These are phyloP conservation scores for Tricholoma sp. DNA, from an alignment of 768 basidiomycete genomes.

Conservation along the genomic window DNA sequence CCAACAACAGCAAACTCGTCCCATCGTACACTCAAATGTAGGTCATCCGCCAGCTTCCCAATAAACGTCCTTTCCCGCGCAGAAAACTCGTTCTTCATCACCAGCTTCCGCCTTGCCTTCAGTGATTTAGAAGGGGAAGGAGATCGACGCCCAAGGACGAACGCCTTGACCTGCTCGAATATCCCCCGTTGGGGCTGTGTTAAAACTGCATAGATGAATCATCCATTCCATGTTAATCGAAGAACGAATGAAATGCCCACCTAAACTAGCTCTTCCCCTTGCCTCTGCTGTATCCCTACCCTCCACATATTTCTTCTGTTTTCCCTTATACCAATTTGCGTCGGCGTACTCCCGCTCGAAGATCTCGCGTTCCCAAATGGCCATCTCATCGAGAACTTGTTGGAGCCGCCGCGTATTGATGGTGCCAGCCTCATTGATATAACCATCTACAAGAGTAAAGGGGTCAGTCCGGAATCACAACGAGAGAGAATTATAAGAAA, in stretches of 20 bases:
- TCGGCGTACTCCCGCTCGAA: slow-evolving; percentile 93
- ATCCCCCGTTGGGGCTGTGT: slow-evolving; percentile 71
- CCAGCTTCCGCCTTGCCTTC: slow-evolving; percentile 33
- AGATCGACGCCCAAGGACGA: slow-evolving; percentile 53
- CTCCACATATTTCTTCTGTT: slow-evolving; percentile 70
- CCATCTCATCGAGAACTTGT: slow-evolving; percentile 84
- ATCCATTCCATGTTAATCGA: neutral
- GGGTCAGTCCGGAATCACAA: neutral
- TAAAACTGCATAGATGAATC: slow-evolving; percentile 43
- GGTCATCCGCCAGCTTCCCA: slow-evolving; percentile 63
- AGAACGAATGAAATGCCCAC: slow-evolving; percentile 34
- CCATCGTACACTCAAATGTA: slow-evolving; percentile 82
- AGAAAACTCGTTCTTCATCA: slow-evolving; percentile 75
- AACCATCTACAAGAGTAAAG: slow-evolving; percentile 59
- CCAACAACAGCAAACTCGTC: slow-evolving; percentile 69
- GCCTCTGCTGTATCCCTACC: slow-evolving; percentile 59
- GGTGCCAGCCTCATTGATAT: slow-evolving; percentile 84
- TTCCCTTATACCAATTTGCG: slow-evolving; percentile 90
- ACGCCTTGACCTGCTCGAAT: slow-evolving; percentile 73
- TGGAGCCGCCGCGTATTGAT: slow-evolving; percentile 82
- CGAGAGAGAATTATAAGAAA: neutral
- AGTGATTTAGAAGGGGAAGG: slow-evolving; percentile 22
- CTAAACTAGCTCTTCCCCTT: slow-evolving; percentile 45
- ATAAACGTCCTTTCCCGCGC: slow-evolving; percentile 82
- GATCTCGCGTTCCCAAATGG: slow-evolving; percentile 79